These are phyloP conservation scores for Polyrhizophydium stewartii DNA, from an alignment of 371 early-diverging fungal genomes.

Conservation along the genomic window DNA sequence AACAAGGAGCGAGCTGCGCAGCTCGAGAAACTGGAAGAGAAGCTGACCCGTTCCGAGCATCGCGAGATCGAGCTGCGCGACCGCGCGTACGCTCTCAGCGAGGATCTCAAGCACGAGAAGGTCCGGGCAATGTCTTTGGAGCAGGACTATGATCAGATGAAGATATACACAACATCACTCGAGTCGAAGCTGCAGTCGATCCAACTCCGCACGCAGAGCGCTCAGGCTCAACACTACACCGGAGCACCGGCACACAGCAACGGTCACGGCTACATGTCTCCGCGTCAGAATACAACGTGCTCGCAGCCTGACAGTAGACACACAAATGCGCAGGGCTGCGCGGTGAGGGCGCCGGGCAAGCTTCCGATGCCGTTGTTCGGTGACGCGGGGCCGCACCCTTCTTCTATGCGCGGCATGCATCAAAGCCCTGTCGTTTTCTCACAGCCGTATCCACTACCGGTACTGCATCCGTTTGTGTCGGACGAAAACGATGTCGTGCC, in stretches of 20 bases:
- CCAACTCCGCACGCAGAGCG: neutral
- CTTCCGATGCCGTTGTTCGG: neutral
- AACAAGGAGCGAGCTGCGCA: neutral
- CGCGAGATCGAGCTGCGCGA: conserved; percentile 1
- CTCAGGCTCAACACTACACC: neutral
- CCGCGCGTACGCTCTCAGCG: neutral
- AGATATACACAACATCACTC: neutral
- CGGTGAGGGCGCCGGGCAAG: neutral
- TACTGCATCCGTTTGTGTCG: neutral
- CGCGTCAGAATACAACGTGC: too few species aligned
- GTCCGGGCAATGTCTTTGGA: neutral
- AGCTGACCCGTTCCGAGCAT: neutral
- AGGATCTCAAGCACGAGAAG: conserved; percentile 1
- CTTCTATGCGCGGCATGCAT: too few species aligned
- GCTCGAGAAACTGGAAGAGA: neutral
- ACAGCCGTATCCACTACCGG: neutral
- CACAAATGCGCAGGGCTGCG: neutral
- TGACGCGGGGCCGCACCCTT: neutral
- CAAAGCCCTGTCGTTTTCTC: too few species aligned
- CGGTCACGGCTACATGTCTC: neutral
- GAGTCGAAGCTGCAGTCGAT: conserved; percentile 4
- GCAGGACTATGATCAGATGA: neutral
- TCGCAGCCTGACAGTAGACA: too few species aligned
- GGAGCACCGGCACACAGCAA: neutral
- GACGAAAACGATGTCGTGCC: neutral